A percentile compares a stretch with the other conserved stretches of the same genome.
Conservation (phyloP, 805 yeast genomes). For the Starmerella cellae region DNA sequence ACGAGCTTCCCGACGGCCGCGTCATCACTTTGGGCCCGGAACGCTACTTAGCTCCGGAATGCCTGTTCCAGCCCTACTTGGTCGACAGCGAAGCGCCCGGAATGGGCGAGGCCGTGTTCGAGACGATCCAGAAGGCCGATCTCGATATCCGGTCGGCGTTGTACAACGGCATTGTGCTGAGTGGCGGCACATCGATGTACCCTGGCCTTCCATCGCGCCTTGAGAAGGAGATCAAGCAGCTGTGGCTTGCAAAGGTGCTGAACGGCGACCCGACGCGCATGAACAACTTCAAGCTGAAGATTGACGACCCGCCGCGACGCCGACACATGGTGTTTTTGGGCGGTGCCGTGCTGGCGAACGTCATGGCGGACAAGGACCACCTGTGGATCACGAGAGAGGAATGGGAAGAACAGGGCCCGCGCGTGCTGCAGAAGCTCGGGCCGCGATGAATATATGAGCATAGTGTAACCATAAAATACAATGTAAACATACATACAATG, state of each 20-base stretch:
- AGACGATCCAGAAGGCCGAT: conserved; percentile 88
- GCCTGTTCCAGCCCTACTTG: conserved; percentile 87
- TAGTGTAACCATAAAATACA: not conserved
- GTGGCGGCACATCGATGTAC: conserved; percentile 98
- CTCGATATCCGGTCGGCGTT: conserved; percentile 81
- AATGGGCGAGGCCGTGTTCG: conserved; percentile 81
- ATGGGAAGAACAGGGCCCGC: conserved; percentile 94
- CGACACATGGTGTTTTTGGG: conserved; percentile 98
- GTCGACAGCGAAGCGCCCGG: conserved; percentile 97
- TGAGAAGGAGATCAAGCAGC: conserved; percentile 90
- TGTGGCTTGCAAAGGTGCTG: conserved; percentile 82
- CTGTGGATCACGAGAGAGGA: conserved; percentile 95
- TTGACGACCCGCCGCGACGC: conserved; percentile 98
- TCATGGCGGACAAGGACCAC: conserved; percentile 96
- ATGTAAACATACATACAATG: not conserved
- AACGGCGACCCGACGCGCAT: conserved; percentile 77
- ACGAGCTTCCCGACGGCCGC: conserved; percentile 95
- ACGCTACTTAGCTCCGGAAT: conserved; percentile 93
- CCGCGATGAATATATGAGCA: conserved; percentile 48
- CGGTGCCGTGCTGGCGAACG: conserved; percentile 94
- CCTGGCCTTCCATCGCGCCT: conserved; percentile 94
- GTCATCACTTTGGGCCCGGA: conserved; percentile 87
- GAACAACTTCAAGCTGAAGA: conserved; percentile 78
- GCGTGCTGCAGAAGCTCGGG: conserved; percentile 74
- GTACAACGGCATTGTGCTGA: conserved; percentile 80